These are phyloP conservation scores for Thielaviopsis euricoi DNA, from an alignment of 2,329 filamentous ascomycete species.

Conservation along the genomic window DNA sequence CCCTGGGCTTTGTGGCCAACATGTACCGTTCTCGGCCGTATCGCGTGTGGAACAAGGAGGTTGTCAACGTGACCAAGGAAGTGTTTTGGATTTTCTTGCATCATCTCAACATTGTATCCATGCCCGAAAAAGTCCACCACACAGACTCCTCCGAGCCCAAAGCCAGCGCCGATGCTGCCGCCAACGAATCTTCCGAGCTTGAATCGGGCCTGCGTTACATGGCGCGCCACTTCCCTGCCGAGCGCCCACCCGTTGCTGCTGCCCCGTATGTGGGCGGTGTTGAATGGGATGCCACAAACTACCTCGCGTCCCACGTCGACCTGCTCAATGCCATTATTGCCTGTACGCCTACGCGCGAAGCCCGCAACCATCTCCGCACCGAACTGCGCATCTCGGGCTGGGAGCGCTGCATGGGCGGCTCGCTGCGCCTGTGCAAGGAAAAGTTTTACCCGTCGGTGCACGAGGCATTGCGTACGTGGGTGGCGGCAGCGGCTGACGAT, in stretches of 20 bases:
- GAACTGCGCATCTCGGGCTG: constrained; percentile 72
- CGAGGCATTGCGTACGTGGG: constrained; percentile 76
- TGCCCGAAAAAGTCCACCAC: constrained; percentile 25
- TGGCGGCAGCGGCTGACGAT: constrained; percentile 72
- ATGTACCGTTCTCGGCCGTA: constrained; percentile 83
- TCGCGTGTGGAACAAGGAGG: constrained; percentile 85
- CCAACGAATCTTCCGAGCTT: constrained; percentile 26
- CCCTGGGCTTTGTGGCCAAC: constrained; percentile 71
- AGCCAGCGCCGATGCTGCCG: constrained; percentile 19
- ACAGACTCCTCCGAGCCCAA: constrained; percentile 11
- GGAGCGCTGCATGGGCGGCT: constrained; percentile 76
- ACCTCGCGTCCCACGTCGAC: constrained; percentile 81
- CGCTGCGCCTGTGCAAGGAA: constrained; percentile 82
- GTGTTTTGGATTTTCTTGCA: constrained; percentile 99
- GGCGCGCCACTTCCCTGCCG: constrained; percentile 61
- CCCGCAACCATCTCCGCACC: constrained; percentile 63
- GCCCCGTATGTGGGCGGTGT: constrained; percentile 94
- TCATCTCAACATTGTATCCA: constrained; percentile 70
- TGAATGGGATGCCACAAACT: constrained; percentile 97
- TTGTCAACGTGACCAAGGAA: constrained; percentile 85
- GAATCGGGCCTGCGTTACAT: constrained; percentile 32
- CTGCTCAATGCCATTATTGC: constrained; percentile 82
- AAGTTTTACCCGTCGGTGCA: constrained; percentile 94
- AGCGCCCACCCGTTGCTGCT: constrained; percentile 77
- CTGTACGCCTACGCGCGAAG: constrained; percentile 49